Base-by-base conservation (phyloP, 169 alveolate species). In the Plasmodium ovale region DNA sequence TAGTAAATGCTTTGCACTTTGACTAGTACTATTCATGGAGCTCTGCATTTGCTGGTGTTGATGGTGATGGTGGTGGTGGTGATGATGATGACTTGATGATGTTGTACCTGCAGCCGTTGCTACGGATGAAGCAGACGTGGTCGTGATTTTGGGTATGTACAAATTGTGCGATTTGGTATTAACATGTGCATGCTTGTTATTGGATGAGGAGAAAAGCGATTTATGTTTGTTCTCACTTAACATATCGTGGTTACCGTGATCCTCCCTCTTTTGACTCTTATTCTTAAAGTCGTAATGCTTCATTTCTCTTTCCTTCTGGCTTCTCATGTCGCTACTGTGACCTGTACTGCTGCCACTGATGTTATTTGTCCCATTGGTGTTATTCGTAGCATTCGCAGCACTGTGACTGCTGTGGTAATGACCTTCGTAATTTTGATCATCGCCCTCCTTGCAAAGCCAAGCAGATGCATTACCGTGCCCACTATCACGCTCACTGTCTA, bases 251-350 rank as follows among this genome's bases (percentile, higher is more conserved):
- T 62, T 77, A 2, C 44, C 33, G 16, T 62, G 39, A 21, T 77
- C 88, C 47, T 77, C 88, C 44, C 88, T 60, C 10, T 77, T 77
- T 37, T 59, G 74, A 21, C 44, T 58, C 47, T 68, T 77, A 67
- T 67, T 77, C 31, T 77, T 77, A 60, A 77, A 77, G 35, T 77
- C 65, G 1, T 60, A 60, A 23, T 77, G 88, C 47, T 54, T 77
- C 21, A 77, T 23, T 60, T 77, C 88, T 21, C 74, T 77, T n/a
- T 77, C 88, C 19, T 77, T 77, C 62, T 47, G 72, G 12, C 56
- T 33, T 77, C 88, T 77, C 14, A 77, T 23, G 31, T 77, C 88
- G 21, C 23, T 59, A 29, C 37, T 19, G 14, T 72, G 62, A 5
- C 56, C 21, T 31, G n/a, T 62, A 9, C 51, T 39, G 9, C 51